Evolutionary conservation across 495 filamentous ascomycete species (phyloP).

Genomic region (Umbilicaria muhlenbergii): DNA sequence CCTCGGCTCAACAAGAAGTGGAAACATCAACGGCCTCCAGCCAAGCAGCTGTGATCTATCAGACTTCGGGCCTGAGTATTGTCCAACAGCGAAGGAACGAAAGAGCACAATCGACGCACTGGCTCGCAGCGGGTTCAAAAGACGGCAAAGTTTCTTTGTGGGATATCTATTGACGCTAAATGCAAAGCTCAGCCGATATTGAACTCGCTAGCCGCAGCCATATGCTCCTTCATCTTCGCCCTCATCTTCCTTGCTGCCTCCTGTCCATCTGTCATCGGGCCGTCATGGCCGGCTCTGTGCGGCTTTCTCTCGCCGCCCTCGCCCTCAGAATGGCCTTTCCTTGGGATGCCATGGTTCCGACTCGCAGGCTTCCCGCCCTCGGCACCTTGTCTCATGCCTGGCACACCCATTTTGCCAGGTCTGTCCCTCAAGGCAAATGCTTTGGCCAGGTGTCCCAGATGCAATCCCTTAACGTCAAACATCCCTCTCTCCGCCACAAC

Average conservation of each 20-base stretch:
- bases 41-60: background rate
- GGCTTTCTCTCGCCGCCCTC: constrained; percentile 11
- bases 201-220: constrained; percentile 66
- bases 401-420: constrained; percentile 70
- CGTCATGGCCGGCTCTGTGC: constrained; percentile 23
- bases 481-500: constrained; percentile 62
- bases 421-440: constrained; percentile 77
- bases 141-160: constrained; percentile 94
- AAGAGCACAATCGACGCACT: constrained; percentile 59
- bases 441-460: constrained; percentile 89
- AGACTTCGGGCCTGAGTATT: background rate
- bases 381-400: constrained; percentile 31
- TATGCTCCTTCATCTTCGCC: constrained; percentile 64
- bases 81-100: constrained; percentile 48
- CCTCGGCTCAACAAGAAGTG: background rate
- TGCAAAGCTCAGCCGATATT: constrained; percentile 55
- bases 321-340: constrained; percentile 22
- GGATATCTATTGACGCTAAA: constrained; percentile 63
- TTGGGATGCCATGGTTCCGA: constrained; percentile 18
- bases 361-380: constrained; percentile 13
- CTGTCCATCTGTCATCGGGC: constrained; percentile 29
- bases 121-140: constrained; percentile 83
- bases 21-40: background rate
- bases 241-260: constrained; percentile 62
- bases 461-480: constrained; percentile 79